These are phyloP conservation scores for Podila epigama DNA, from an alignment of 192 early-diverging fungal species.

Conservation along the genomic window DNA sequence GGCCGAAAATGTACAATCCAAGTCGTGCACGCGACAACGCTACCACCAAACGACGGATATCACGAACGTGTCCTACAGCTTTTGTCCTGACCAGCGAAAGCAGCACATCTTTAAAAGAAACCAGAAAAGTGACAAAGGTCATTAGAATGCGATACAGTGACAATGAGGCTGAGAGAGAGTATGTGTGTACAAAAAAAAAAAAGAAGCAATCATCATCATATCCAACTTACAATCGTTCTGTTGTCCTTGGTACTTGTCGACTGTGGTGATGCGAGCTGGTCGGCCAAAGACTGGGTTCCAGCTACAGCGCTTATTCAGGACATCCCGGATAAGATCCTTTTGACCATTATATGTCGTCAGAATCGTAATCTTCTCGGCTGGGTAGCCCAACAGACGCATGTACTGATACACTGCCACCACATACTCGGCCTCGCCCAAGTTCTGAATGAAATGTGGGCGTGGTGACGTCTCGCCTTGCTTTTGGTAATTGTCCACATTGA, in stretches of 20 bases:
- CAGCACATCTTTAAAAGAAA: slow-evolving; percentile 69
- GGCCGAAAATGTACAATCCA: slow-evolving; percentile 93
- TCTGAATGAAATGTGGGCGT: slow-evolving; percentile 89
- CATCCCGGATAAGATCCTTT: slow-evolving; percentile 89
- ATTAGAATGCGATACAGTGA: neutral
- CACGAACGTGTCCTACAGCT: slow-evolving; percentile 90
- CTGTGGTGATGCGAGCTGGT: slow-evolving; percentile 85
- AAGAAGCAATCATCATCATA: neutral
- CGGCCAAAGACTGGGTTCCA: slow-evolving; percentile 88
- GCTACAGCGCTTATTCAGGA: slow-evolving; percentile 81
- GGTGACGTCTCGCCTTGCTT: slow-evolving; percentile 89
- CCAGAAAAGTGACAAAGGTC: neutral
- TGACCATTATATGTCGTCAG: slow-evolving; percentile 99
- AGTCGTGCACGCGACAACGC: slow-evolving; percentile 94
- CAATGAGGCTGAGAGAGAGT: too few species aligned
- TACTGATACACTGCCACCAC: slow-evolving; percentile 95
- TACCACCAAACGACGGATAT: slow-evolving; percentile 91
- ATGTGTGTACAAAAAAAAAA: neutral
- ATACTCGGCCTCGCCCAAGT: slow-evolving; percentile 98
- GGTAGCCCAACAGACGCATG: slow-evolving; percentile 95
- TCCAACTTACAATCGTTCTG: slow-evolving; percentile 89
- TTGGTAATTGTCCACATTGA: slow-evolving; percentile 83
- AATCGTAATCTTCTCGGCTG: slow-evolving; percentile 88
- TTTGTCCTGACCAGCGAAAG: slow-evolving; percentile 93
- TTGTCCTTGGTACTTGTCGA: slow-evolving; percentile 98